Evolutionary conservation across 192 early-diverging fungal genomes (phyloP).

Genomic region (Thamnidium elegans): DNA sequence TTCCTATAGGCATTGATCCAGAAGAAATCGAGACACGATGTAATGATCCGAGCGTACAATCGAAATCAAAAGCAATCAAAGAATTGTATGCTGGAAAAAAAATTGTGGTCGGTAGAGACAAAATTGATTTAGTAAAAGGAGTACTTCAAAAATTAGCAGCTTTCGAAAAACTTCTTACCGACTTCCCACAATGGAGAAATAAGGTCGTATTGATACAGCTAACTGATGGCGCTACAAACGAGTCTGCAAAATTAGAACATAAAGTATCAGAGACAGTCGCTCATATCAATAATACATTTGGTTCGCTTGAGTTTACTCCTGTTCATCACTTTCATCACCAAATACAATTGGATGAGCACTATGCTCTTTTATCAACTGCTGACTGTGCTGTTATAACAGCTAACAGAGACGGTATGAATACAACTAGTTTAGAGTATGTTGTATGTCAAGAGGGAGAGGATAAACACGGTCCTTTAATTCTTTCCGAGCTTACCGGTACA

Average conservation of each 20-base stretch:
- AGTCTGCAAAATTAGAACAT: conserved; percentile 66
- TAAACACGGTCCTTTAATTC: conserved; percentile 81
- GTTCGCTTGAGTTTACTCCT: conserved; percentile 91
- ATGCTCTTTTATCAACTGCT: conserved; percentile 87
- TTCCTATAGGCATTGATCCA: conserved; percentile 96
- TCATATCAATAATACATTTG: conserved; percentile 90
- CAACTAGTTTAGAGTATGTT: conserved; percentile 89
- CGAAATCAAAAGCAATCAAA: conserved; percentile 75
- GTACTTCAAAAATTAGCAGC: conserved; percentile 92
- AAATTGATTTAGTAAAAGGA: conserved; percentile 91
- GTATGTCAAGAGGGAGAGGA: conserved; percentile 88
- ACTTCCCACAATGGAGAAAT: conserved; percentile 89
- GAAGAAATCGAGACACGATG: conserved; percentile 62
- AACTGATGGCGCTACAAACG: conserved; percentile 76
- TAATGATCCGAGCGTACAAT: conserved; percentile 56
- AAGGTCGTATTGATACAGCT: conserved; percentile 97
- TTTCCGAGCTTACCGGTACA: conserved; percentile 96
- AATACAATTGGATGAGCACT: conserved; percentile 93
- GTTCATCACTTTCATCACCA: conserved; percentile 93
- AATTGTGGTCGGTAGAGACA: conserved; percentile 94
- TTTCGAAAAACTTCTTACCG: conserved; percentile 86
- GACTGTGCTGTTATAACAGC: conserved; percentile 90
- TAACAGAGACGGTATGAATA: conserved; percentile 97
- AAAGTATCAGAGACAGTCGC: conserved; percentile 87
- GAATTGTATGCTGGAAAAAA: conserved; percentile 88